Base-by-base conservation (phyloP, 352 stramenopile species). In the Globisporangium nodosum region DNA sequence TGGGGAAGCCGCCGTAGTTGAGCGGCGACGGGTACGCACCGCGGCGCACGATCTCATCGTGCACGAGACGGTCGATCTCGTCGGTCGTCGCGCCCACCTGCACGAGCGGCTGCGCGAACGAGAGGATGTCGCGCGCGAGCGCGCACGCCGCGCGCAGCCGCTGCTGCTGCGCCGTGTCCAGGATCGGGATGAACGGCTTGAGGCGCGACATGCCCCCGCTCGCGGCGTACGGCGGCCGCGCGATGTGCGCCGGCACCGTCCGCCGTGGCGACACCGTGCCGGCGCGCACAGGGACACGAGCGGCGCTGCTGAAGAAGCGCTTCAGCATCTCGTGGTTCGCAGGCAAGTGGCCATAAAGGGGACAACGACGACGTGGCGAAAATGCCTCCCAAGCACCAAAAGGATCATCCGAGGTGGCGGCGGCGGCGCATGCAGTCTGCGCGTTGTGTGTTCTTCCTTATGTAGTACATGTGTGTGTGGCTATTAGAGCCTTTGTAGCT, bases 1-100 rank as follows among this genome's bases (percentile, higher is more conserved):
- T 98, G 60, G 93, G 88, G 68, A 98, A 98, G 52, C 87, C 84
- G 47, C 79, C 77, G 66, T 98, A 98, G 63, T 96, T 94, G n/a
- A 98, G 77, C 57, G 94, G 94, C 42, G 88, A 96, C 48, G 84
- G 76, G 62, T 98, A 98, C 42, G 88, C 96, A 18, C 78, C 78
- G 37, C 72, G 68, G 6, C 73, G 75, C 45, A 98, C 63, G 51
- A 98, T 96, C 42, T 94, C 87, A 11, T 96, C 78, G 66, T 98
- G 95, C 43, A 98, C 86, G 7, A 88, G 66, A 46, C 74, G 65
- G 66, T 99, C 95, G 63, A 99, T 98, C 43, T 97, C 85, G 50
- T 99, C 95, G 1, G 96, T 98, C 11, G 88, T 96, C 7, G 84
- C 69, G 12, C 96, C 96, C 4, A 85, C 73, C 20, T 88, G 65